A percentile compares a stretch with the other conserved stretches of the same genome.
These are phyloP conservation scores for Trypanosoma scelopori DNA, from an alignment of 208 protist species.

Conservation along the genomic window DNA sequence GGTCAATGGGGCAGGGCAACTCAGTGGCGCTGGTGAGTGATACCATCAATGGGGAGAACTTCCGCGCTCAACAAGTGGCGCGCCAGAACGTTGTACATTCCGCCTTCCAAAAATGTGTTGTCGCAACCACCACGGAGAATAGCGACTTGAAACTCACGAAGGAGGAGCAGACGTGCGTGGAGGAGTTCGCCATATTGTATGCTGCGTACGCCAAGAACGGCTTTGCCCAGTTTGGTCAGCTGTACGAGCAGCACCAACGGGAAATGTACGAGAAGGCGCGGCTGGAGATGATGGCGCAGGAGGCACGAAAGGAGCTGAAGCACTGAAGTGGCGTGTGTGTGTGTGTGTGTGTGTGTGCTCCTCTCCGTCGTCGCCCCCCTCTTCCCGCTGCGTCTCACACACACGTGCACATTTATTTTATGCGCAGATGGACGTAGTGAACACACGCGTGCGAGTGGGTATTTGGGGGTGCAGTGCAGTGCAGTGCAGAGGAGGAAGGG, in stretches of 20 bases:
- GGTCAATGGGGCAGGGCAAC: conserved; percentile 70
- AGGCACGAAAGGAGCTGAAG: conserved; percentile 63
- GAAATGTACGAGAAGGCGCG: conserved; percentile 67
- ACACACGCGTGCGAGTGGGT: no score
- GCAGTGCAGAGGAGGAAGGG: no score
- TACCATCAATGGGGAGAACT: conserved; percentile 75
- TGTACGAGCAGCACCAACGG: conserved; percentile 77
- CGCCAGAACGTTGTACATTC: conserved; percentile 57
- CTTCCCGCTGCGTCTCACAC: not conserved
- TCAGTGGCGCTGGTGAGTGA: conserved; percentile 50
- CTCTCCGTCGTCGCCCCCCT: not conserved
- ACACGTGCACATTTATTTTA: not conserved
- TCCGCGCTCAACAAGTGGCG: conserved; percentile 56
- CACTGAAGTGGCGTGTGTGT: conserved; percentile 31
- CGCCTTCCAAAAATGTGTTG: conserved; percentile 81
- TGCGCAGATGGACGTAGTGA: not conserved
- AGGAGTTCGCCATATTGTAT: conserved; percentile 84
- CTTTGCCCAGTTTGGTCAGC: conserved; percentile 60
- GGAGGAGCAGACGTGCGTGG: conserved; percentile 77
- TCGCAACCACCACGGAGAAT: conserved; percentile 44
- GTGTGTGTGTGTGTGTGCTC: conserved; percentile 4
- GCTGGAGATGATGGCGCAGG: conserved; percentile 58
- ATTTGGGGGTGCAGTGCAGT: no score
- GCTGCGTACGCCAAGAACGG: conserved; percentile 55
- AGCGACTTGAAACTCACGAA: conserved; percentile 36